Evolutionary conservation across 805 yeast species (phyloP), one percentile per base, ranked within the genome.

Genomic region (Candida dendrica): DNA sequence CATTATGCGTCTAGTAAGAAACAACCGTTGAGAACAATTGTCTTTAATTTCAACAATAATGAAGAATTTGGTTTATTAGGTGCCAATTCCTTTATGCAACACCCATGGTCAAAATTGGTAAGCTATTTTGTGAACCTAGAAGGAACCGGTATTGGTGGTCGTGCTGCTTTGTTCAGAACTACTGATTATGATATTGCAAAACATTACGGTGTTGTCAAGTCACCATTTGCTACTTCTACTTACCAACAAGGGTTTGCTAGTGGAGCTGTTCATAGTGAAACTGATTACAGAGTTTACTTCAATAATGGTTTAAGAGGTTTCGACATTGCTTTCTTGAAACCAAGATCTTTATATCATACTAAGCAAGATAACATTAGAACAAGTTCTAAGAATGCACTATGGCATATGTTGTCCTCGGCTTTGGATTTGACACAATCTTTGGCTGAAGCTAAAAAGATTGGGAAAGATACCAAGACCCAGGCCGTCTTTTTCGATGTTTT

Each of bases 21-120:
- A 10, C 81, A 74, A 47, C 95, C 96, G 1, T 59, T 69, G 36
- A 70, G 95, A 44, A 83, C 90, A 4, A 63, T 90, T 13, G 68
- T 89, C 6, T 79, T 90, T 63, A 89, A 90, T 60, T 85, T 90
- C 65, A 90, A 90, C 62, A 84, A 89, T 58, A 76, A 88, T 57
- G 97, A 89, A 59, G 97, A 89, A 55, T 83, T 86, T 60, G 95
- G 95, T 0, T 68, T 90, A 26, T 64, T 80, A 42, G 97, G 97
- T 4, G 95, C 96, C 0, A 70, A 72, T 36, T 74, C 83, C 0
- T 88, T 87, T 51, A 62, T 84, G 41, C 58, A 72, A 27, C 95
- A 88, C 58, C 80, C 83, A 15, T 84, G 95, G 91, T 69, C 76
- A 18, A 61, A 70, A 33, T 59, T 74, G 14, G 79, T 84, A 2